Evolutionary conservation across 2,329 filamentous ascomycete species (phyloP), one percentile per base, ranked within the genome.

Genomic region (Orbilia oligospora): DNA sequence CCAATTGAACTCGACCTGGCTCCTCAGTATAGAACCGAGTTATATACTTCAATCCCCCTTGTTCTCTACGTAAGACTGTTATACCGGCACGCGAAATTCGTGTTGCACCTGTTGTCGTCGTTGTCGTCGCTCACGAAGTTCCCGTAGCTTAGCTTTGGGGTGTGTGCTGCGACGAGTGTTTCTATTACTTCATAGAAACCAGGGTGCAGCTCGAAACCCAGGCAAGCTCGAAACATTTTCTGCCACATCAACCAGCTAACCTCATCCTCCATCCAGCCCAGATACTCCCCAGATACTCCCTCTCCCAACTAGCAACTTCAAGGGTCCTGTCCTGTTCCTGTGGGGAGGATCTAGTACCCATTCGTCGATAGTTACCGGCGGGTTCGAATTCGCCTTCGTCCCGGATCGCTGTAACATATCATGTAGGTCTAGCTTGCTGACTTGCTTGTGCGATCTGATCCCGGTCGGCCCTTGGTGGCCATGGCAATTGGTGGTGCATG

Each of bases 211-310:
- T 58, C 58, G 48, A 63, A 56, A 72, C 48, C 58, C 27, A 53
- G 36, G 36, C 58, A 56, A 71, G 56, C 56, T 65, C 68, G 27
- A 71, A 72, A 72, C 69, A 38, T 72, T 72, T 72, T 56, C 58
- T 44, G 20, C 27, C 70, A 49, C 49, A 48, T 56, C 70, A 46
- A 36, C 48, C 58, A 56, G 33, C 44, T 46, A 58, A 46, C 56
- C 36, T 30, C 69, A 36, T 38, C 48, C 18, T 65, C 49, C 5
- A n/a, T 58, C 53, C 49, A 36, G 22, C 33, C 56, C 10, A 16
- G 14, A 30, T 30, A 30, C 27, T 30, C 27, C n/a, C 27, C 27
- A 30, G 27, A 30, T 30, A 30, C 27, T 30, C 27, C 27, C 24
- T 48, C 44, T 16, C 3, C 41, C 51, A 20, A 44, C 44, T 16